Base-by-base conservation (phyloP, 2,329 filamentous ascomycete genomes). In the Pseudogymnoascus sp. region DNA sequence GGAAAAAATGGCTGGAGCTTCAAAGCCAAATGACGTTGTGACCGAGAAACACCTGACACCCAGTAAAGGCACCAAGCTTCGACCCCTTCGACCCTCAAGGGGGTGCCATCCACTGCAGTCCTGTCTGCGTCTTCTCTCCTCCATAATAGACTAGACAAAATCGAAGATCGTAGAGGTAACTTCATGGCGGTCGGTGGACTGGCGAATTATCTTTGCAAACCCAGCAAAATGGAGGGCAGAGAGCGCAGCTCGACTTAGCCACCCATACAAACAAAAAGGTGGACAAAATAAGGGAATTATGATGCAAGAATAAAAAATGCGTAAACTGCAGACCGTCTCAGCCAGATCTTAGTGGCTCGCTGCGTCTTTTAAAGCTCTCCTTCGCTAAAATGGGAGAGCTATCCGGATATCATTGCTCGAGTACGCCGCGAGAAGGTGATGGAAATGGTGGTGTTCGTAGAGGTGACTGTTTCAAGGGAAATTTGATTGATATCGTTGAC, bases 251-350 rank as follows among this genome's bases (percentile, higher is more conserved):
- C 59, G 73, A 68, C 63, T 66, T 65, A 68, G 67, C 71, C 72
- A 66, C 72, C 70, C 70, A 72, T 72, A 72, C 67, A 64, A 69
- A 71, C 69, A 72, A 69, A 67, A 56, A 56, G 25, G 4, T 31
- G 25, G 18, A 70, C 64, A 67, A 67, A 69, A 68, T 70, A 71
- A 67, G 66, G 77, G 70, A 75, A 78, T 75, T 79, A 79, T 78
- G 74, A 74, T 77, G 77, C 77, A 72, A 71, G 70, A 73, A 70
- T 70, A 68, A 71, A 67, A 67, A 67, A 28, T 60, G 59, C 59
- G 59, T 60, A 37, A 40, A 38, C 59, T 40, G 59, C 59, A 60
- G 33, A 56, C 47, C 25, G 47, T 18, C 47, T 56, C 47, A 56
- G 47, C 47, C 47, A 56, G 25, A 33, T 33, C 47, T 56, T 18